A percentile compares a stretch with the other conserved stretches of the same genome.
These are phyloP conservation scores for Lumnitzera racemosa DNA, from an alignment of 345 rosid genomes.

Conservation along the genomic window DNA sequence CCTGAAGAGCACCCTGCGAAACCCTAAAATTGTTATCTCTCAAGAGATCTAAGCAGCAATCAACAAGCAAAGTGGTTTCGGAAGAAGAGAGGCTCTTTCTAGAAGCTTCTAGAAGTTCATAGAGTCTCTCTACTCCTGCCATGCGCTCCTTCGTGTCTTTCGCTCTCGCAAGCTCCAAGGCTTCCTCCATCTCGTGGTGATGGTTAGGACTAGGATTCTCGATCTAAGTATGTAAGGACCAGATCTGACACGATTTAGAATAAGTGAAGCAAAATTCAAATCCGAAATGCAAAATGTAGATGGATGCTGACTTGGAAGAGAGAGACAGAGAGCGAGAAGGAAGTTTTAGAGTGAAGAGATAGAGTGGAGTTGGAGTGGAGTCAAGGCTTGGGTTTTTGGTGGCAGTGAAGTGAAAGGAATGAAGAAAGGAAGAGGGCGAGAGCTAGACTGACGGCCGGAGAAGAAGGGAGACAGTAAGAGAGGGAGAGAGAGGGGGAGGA, in stretches of 20 bases:
- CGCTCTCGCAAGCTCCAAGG: slow-evolving; percentile 89
- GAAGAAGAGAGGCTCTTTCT: slow-evolving; percentile 61
- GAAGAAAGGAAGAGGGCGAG: not conserved
- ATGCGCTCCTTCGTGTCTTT: slow-evolving; percentile 98
- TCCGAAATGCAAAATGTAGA: not conserved
- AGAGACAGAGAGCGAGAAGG: not conserved
- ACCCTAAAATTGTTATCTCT: slow-evolving; percentile 90
- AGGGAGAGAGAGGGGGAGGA: slow-evolving; percentile 15
- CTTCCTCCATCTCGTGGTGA: slow-evolving; percentile 72
- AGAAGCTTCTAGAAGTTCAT: slow-evolving; percentile 84
- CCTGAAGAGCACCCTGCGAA: slow-evolving; percentile 91
- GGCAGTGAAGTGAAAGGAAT: slow-evolving; percentile 10
- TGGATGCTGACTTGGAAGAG: not conserved
- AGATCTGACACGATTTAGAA: slow-evolving; percentile 14
- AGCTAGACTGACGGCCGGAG: slow-evolving; percentile 23
- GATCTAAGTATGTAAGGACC: slow-evolving; percentile 33
- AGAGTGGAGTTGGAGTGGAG: slow-evolving; percentile 15
- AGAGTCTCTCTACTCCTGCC: slow-evolving; percentile 96
- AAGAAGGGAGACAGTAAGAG: slow-evolving; percentile 20
- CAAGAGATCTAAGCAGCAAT: slow-evolving; percentile 93
- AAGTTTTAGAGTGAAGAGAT: not conserved
- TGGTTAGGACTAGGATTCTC: slow-evolving; percentile 35
- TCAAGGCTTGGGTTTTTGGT: slow-evolving; percentile 1
- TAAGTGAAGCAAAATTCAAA: slow-evolving; percentile 3
- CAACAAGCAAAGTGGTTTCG: slow-evolving; percentile 80